Base-by-base conservation (phyloP, 768 basidiomycete genomes). In the Amanita thiersii region DNA sequence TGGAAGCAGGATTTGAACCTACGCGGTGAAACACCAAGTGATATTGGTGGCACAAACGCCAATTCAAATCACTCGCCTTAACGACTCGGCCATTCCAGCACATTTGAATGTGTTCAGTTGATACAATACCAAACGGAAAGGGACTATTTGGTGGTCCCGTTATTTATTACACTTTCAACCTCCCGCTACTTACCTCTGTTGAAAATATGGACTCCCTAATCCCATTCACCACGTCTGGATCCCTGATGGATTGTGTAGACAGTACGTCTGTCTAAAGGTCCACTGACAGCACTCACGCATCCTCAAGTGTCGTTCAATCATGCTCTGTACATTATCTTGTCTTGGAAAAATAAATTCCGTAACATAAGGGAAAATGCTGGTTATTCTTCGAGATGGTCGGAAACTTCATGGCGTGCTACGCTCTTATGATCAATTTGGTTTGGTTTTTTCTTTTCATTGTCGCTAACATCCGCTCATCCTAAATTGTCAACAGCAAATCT, bases 211-310 rank as follows among this genome's bases (percentile, higher is more conserved):
- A 96, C 67, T 91, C 91, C 43, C 67, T 97, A 52, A 97, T 98
- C 57, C 90, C 94, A 40, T 98, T 98, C 69, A 99, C 96, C 47
- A 99, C 96, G 15, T 97, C 93, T 39, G 96, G 96, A 56, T 92
- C 94, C 50, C 79, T 99, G 50, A 87, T 97, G 64, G 96, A 98
- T 75, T 91, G 91, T 64, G 96, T 99, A 70, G 96, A 99, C 83
- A 96, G 96, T 99, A 82, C 84, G 96, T 87, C 75, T 77, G 65
- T 73, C 70, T 51, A 58, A 60, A 59, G 65, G 62, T 72, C 69
- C 69, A 60, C 66, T 67, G 53, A 52, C 62, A 60, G 55, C 68
- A 66, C 61, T 66, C 66, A 61, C 66, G 56, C 37, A 45, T 49
- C 40, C 45, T 48, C 40, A 47, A 39, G 33, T 38, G 35, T 30